phyloP scores from a whole-genome alignment of 23 red algal genomes.

The Agarophyton chilense region DNA sequence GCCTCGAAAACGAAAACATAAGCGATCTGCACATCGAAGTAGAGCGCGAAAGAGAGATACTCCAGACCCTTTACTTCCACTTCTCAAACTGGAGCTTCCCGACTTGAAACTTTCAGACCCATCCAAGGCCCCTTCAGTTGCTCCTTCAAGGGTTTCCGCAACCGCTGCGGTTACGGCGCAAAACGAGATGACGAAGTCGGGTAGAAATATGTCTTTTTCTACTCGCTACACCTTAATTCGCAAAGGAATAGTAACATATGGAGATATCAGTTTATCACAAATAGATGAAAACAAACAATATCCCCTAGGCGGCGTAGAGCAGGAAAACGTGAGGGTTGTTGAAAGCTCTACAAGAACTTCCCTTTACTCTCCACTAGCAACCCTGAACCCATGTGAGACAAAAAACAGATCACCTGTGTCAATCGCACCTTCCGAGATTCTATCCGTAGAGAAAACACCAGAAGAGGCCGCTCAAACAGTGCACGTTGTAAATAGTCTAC shows the following conservation, averaged over 20 bases:
- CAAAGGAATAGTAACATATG: slow-evolving; percentile 16
- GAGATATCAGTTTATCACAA: not conserved
- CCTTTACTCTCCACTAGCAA: not conserved
- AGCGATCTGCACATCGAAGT: not conserved
- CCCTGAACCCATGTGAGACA: not conserved
- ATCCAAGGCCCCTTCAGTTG: not conserved
- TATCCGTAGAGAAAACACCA: not conserved
- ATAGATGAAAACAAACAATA: not conserved
- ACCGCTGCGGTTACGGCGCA: not conserved
- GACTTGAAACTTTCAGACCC: slow-evolving; percentile 3
- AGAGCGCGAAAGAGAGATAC: not conserved
- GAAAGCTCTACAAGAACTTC: not conserved
- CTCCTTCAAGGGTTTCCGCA: not conserved
- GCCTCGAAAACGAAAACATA: slow-evolving; percentile 2
- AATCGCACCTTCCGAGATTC: not conserved
- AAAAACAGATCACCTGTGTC: not conserved
- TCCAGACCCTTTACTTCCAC: not conserved
- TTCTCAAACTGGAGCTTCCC: not conserved
- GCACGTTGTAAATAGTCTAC: slow-evolving; percentile 3
- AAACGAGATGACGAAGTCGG: slow-evolving; percentile 23
- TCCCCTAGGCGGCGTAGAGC: slow-evolving; percentile 1
- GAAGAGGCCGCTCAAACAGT: not conserved
- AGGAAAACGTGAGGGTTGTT: not conserved
- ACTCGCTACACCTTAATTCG: slow-evolving; percentile 2
- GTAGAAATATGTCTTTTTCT: slow-evolving; percentile 25